A percentile compares a stretch with the other conserved stretches of the same genome.
These are phyloP conservation scores for Artemisia tridentata DNA, from an alignment of 129 eudicot genomes.

Conservation along the genomic window DNA sequence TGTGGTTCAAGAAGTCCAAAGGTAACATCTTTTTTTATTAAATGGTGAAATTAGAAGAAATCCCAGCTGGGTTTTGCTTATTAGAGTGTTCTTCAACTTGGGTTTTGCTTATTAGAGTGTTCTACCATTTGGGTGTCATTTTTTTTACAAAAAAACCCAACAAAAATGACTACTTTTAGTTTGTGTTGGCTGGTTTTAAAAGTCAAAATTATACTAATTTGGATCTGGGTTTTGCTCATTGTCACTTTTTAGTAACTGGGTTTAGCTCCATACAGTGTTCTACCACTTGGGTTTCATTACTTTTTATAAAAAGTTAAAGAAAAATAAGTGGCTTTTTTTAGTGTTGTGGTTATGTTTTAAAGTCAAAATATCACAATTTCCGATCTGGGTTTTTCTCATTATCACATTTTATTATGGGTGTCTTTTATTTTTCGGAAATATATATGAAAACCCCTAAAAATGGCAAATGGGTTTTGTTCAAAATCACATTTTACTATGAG, in stretches of 20 bases:
- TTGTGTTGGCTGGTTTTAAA: not conserved
- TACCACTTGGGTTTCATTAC: slow-evolving; percentile 20
- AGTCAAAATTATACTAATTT: not conserved
- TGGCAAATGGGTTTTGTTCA: slow-evolving; percentile 11
- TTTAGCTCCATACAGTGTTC: slow-evolving; percentile 7
- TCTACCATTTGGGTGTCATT: slow-evolving; percentile 22
- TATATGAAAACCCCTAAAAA: too few relatives aligned
- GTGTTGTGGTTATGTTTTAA: not conserved
- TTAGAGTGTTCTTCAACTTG: slow-evolving; percentile 21
- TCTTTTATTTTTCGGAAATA: not conserved
- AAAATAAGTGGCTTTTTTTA: not conserved
- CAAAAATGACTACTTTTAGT: not conserved
- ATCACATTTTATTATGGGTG: slow-evolving; percentile 11
- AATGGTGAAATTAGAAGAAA: not conserved
- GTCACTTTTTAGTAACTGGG: not conserved
- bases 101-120: slow-evolving; percentile 13
- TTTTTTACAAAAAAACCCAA: not conserved
- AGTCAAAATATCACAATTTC: not conserved
- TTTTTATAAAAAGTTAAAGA: not conserved
- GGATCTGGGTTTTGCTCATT: not conserved
- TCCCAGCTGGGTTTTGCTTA: slow-evolving; percentile 23
- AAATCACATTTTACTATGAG: not conserved
- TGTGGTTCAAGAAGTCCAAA: slow-evolving; percentile 74
- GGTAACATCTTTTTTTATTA: slow-evolving; percentile 38
- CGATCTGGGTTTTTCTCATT: slow-evolving; percentile 31